Evolutionary conservation across 129 eudicot genomes (phyloP), one percentile per base, ranked within the genome.

Genomic region (Logfia minima): DNA sequence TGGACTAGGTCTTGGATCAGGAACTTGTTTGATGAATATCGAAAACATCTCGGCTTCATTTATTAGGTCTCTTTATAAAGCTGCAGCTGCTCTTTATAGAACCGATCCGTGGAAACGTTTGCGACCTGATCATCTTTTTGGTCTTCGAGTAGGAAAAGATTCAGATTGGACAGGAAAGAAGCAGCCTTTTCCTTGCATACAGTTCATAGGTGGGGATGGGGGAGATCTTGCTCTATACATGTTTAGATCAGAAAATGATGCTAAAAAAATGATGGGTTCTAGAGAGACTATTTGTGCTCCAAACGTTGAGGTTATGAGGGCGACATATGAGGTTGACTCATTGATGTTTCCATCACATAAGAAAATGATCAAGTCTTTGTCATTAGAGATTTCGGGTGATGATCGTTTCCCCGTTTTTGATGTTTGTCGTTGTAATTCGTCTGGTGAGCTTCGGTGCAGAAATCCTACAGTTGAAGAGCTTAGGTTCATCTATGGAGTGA

Each of bases 81-180:
- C 92, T 31, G 96, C 96, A 61, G 92, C 90, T 39, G 83, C 92
- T 67, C 24, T 90, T 32, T 90, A 85, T 59, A 78, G 92, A 75
- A 83, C 92, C 26, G 85, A 83, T 79, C 90, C 96, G 11, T 90
- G 96, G 96, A 83, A 84, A 81, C 86, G 92, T 19, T 84, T 90
- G 53, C 83, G 88, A 14, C 90, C 92, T 0, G 84, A 80, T 23
- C 92, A 90, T 75, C 84, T 87, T 34, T 79, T 90, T 68, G 88
- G 90, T 52, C 76, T 87, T 11, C 67, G 71, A 69, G 88, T 87
- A 3, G 92, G 90, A 23, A 90, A 81, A 71, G 88, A 90, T 83
- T 77, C 85, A 3, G 92, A 90, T 48, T 90, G 96, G 96, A 53
- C 82, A 16, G 64, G 81, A 23, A 82, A 81, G 32, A 87, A 90